phyloP scores from a whole-genome alignment of 2,329 filamentous ascomycete genomes.

The Venturia pyrina region DNA sequence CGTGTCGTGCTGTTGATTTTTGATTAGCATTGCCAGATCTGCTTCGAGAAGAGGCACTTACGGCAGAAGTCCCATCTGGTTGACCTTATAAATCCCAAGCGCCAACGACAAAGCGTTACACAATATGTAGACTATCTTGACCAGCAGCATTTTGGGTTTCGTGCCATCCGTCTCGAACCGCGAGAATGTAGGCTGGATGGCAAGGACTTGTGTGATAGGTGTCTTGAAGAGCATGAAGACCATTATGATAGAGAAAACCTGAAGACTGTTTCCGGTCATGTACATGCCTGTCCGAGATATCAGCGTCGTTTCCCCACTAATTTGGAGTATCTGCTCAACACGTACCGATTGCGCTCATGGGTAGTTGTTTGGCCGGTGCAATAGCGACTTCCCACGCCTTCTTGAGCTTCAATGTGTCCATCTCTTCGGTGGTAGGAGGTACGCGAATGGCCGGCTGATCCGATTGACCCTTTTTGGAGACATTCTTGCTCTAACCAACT shows the following conservation, averaged over 20 bases:
- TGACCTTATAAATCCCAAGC: constrained; percentile 91
- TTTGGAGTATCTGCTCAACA: neutral
- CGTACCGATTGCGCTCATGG: constrained; percentile 89
- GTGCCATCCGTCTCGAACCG: constrained; percentile 80
- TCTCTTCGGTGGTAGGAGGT: constrained; percentile 68
- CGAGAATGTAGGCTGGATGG: constrained; percentile 79
- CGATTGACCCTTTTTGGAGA: constrained; percentile 23
- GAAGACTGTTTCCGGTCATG: constrained; percentile 96
- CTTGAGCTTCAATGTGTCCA: constrained; percentile 92
- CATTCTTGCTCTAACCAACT: neutral
- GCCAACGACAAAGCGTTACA: constrained; percentile 79
- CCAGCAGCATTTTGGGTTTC: constrained; percentile 60
- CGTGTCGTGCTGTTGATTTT: constrained; percentile 61
- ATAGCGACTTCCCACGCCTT: constrained; percentile 98
- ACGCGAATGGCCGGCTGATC: constrained; percentile 42
- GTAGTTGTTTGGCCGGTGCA: constrained; percentile 83
- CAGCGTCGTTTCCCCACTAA: neutral
- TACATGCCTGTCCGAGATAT: constrained; percentile 59
- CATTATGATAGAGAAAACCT: constrained; percentile 99
- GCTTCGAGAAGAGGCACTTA: constrained; percentile 38
- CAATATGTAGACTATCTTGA: constrained; percentile 78
- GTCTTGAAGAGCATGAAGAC: constrained; percentile 99
- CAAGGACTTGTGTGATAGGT: constrained; percentile 73
- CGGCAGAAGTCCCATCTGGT: constrained; percentile 90
- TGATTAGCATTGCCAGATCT: neutral